Conservation (phyloP, 257 asterid species). For the Henckelia pumila region DNA sequence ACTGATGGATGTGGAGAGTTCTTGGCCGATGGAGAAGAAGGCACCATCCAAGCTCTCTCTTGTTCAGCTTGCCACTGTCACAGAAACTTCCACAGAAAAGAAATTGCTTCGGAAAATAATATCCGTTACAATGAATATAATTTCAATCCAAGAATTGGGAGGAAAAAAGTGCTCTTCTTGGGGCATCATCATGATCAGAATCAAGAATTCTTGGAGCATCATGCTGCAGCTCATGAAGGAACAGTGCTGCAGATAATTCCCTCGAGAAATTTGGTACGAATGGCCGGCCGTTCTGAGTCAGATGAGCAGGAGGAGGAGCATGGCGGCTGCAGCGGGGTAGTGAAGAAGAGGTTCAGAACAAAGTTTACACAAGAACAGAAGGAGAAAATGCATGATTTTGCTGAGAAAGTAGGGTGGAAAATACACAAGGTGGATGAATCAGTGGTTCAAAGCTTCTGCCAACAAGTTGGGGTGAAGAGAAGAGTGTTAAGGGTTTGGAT, state of each 20-base stretch:
- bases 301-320: constrained; percentile 41
- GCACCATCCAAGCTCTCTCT: neutral
- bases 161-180: constrained; percentile 33
- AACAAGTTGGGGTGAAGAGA: constrained; percentile 45
- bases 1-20: neutral
- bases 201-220: neutral
- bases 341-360: constrained; percentile 47
- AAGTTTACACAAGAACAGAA: constrained; percentile 46
- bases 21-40: neutral
- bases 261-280: constrained; percentile 25
- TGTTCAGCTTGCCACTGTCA: neutral
- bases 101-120: neutral
- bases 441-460: constrained; percentile 49
- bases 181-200: constrained; percentile 24
- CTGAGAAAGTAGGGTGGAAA: constrained; percentile 53
- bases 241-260: too few species aligned
- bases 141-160: constrained; percentile 28
- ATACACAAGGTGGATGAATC: constrained; percentile 45
- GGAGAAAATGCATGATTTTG: constrained; percentile 50
- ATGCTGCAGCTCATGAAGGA: too few species aligned
- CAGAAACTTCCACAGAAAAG: neutral
- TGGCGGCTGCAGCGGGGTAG: constrained; percentile 15
- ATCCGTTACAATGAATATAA: neutral
- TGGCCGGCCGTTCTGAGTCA: constrained; percentile 42
- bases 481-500: constrained; percentile 53